A percentile compares a stretch with the other conserved stretches of the same genome.
phyloP scores from a whole-genome alignment of 2,329 filamentous ascomycete genomes.

The Allantophomopsis lycopodina region DNA sequence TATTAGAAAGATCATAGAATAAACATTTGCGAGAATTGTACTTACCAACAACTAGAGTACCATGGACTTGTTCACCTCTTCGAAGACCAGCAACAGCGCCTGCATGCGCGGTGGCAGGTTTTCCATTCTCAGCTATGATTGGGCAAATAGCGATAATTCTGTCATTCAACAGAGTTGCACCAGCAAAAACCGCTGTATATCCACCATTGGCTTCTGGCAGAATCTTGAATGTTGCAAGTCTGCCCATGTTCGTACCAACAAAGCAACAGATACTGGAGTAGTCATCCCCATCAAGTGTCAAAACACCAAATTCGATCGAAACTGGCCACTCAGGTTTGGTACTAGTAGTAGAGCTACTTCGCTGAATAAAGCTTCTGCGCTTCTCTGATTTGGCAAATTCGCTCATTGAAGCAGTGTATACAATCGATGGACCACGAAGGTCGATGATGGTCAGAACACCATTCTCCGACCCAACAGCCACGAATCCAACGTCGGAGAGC shows the following conservation, averaged over 20 bases:
- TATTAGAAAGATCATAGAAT: neutral
- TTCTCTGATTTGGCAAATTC: constrained; percentile 71
- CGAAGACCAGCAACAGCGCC: constrained; percentile 62
- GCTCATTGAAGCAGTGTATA: constrained; percentile 58
- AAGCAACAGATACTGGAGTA: constrained; percentile 93
- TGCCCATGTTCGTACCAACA: constrained; percentile 75
- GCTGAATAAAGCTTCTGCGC: constrained; percentile 55
- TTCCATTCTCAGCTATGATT: constrained; percentile 66
- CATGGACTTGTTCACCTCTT: constrained; percentile 62
- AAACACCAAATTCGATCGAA: constrained; percentile 76
- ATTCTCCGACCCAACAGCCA: constrained; percentile 73
- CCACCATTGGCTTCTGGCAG: constrained; percentile 55
- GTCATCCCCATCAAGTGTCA: constrained; percentile 86
- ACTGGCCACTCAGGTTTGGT: constrained; percentile 60
- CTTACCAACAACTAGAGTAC: constrained; percentile 63
- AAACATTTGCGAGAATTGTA: constrained; percentile 2
- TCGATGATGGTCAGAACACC: constrained; percentile 76
- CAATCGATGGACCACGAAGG: constrained; percentile 72
- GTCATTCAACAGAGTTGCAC: constrained; percentile 52
- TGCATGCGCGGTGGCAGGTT: constrained; percentile 62
- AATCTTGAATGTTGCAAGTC: constrained; percentile 80
- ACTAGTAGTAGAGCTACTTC: constrained; percentile 32
- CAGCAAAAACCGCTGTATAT: constrained; percentile 62
- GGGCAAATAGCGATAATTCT: constrained; percentile 64
- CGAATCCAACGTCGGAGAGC: constrained; percentile 86